A percentile compares a stretch with the other conserved stretches of the same genome.
These are phyloP conservation scores for Diaporthe velutina DNA, from an alignment of 2,329 filamentous ascomycete species.

Conservation along the genomic window DNA sequence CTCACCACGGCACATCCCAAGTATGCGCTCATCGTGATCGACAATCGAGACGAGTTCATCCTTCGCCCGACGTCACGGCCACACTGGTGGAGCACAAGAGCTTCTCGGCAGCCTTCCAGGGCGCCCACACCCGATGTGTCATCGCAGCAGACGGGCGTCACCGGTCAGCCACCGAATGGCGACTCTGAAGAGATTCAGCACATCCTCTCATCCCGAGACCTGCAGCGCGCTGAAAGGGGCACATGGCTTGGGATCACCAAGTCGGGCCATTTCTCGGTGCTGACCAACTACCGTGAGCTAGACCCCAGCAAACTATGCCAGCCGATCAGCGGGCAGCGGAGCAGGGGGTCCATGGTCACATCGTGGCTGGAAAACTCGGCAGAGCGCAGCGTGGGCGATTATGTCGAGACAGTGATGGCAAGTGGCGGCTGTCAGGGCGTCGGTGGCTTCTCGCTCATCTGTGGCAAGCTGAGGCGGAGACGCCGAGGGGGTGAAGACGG, in stretches of 20 bases:
- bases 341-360: constrained; percentile 74
- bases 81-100: constrained; percentile 70
- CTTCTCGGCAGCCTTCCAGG: constrained; percentile 36
- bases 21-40: constrained; percentile 80
- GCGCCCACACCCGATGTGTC: constrained; percentile 35
- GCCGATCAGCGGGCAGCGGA: constrained; percentile 67
- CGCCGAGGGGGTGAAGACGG: constrained; percentile 40
- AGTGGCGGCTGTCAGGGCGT: constrained; percentile 69
- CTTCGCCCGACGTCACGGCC: constrained; percentile 73
- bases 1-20: constrained; percentile 81
- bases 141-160: constrained; percentile 22
- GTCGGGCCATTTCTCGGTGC: constrained; percentile 70
- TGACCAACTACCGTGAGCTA: constrained; percentile 76
- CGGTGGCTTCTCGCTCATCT: constrained; percentile 77
- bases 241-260: constrained; percentile 76
- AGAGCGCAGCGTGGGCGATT: constrained; percentile 61
- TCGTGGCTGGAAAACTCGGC: constrained; percentile 68
- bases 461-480: constrained; percentile 65
- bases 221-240: constrained; percentile 72
- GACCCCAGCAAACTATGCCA: constrained; percentile 62
- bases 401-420: constrained; percentile 65
- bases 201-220: constrained; percentile 72
- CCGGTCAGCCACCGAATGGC: constrained; percentile 34
- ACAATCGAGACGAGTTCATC: constrained; percentile 84
- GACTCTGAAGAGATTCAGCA: constrained; percentile 43